Conservation (phyloP, 1,284 basidiomycete species). For the Sphaerobolus stellatus region DNA sequence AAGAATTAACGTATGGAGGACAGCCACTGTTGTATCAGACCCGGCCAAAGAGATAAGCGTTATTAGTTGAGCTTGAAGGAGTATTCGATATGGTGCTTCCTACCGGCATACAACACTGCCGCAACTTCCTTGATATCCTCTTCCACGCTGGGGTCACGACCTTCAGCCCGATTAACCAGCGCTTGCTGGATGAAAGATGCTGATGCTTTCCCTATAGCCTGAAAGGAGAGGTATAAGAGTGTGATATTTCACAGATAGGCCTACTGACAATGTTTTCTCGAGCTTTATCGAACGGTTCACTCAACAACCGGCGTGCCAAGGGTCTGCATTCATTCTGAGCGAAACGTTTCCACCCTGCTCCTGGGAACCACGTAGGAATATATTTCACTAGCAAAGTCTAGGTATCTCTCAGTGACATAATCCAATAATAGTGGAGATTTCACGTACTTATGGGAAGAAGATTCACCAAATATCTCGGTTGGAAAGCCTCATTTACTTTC, state of each 20-base stretch:
- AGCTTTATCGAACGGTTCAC: background rate
- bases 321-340: background rate
- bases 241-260: background rate
- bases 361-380: background rate
- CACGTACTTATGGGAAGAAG: background rate
- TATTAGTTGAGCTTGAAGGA: background rate
- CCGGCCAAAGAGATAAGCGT: background rate
- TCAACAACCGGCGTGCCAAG: background rate
- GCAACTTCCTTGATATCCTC: constrained; percentile 8
- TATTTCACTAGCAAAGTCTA: background rate
- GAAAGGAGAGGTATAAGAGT: no score
- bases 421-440: background rate
- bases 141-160: background rate
- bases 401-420: background rate
- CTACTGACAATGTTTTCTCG: background rate
- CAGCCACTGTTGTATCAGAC: constrained; percentile 41
- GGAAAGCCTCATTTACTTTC: background rate
- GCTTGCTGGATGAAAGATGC: constrained; percentile 3
- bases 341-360: background rate
- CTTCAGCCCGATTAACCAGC: constrained; percentile 1
- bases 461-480: background rate
- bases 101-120: constrained; percentile 9
- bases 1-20: constrained; percentile 53
- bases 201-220: background rate
- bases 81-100: background rate